A percentile compares a stretch with the other conserved stretches of the same genome.
phyloP scores from a whole-genome alignment of 2,329 filamentous ascomycete genomes.

The Piedraia hortae region DNA sequence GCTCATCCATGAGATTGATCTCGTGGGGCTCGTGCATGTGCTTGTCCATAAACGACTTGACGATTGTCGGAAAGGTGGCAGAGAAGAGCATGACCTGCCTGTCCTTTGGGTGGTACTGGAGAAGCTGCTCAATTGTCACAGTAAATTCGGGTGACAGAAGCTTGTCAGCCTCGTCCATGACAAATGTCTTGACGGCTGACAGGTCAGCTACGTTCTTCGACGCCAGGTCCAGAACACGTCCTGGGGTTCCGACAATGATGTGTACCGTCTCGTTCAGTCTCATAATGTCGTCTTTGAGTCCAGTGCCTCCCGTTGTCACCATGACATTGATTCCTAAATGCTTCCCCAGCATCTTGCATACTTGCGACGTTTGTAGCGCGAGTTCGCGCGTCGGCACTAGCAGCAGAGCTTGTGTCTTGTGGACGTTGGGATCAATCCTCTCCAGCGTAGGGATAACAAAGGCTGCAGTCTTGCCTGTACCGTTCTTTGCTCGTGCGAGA shows the following conservation, averaged over 20 bases:
- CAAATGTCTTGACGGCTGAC: conserved; percentile 86
- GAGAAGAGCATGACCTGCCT: conserved; percentile 98
- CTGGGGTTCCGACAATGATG: conserved; percentile 90
- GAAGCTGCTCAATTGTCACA: conserved; percentile 81
- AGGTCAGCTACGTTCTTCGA: conserved; percentile 92
- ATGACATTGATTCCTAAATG: conserved; percentile 95
- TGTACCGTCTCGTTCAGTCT: conserved; percentile 84
- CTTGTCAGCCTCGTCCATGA: conserved; percentile 99
- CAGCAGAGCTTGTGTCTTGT: conserved; percentile 88
- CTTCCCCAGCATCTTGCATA: conserved; percentile 95
- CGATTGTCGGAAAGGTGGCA: conserved; percentile 86
- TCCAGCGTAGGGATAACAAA: conserved; percentile 91
- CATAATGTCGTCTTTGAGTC: conserved; percentile 86
- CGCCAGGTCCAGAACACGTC: conserved; percentile 82
- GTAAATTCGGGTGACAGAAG: conserved; percentile 91
- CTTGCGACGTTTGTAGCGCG: conserved; percentile 92
- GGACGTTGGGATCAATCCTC: conserved; percentile 85
- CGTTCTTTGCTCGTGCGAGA: conserved; percentile 89
- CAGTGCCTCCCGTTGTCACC: conserved; percentile 94
- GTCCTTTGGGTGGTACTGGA: conserved; percentile 88
- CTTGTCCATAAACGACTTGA: conserved; percentile 94
- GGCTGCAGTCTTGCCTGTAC: conserved; percentile 91
- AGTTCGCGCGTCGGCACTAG: conserved; percentile 91
- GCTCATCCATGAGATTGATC: conserved; percentile 98
- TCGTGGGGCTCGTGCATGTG: conserved; percentile 93